Conservation (phyloP, 352 stramenopile genomes). For the Vaucheria bursata region DNA sequence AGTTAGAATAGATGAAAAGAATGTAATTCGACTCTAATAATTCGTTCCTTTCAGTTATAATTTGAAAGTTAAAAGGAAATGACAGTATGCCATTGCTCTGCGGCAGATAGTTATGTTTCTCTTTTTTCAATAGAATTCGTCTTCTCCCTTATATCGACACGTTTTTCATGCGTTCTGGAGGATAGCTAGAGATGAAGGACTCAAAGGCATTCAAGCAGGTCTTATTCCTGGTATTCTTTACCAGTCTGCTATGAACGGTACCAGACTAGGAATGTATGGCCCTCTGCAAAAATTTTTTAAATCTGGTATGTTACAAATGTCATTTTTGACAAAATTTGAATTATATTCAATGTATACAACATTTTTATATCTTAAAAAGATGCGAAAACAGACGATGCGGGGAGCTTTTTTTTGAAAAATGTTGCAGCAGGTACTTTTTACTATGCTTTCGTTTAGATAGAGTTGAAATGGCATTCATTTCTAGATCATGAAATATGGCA, state of each 20-base stretch:
- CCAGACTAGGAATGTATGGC: conserved; percentile 27
- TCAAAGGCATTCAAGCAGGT: conserved; percentile 39
- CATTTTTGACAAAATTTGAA: neutral
- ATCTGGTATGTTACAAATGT: neutral
- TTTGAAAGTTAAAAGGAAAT: too few species aligned
- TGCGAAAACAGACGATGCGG: conserved; percentile 10
- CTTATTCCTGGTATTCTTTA: conserved; percentile 41
- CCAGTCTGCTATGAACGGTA: conserved; percentile 45
- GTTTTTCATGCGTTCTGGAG: conserved; percentile 37
- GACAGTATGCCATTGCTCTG: too few species aligned
- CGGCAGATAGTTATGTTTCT: too few species aligned
- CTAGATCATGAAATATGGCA: too few species aligned
- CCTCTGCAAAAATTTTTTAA: conserved; percentile 11
- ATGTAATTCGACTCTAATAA: too few species aligned
- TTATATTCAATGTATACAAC: conserved; percentile 3
- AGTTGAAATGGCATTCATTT: too few species aligned
- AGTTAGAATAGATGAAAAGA: too few species aligned
- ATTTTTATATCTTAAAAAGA: neutral
- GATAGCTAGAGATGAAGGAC: conserved; percentile 38
- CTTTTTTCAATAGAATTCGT: too few species aligned
- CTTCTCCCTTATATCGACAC: too few species aligned
- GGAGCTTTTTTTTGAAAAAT: conserved; percentile 35
- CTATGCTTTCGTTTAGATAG: too few species aligned
- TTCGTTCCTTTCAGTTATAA: too few species aligned
- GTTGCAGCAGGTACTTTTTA: conserved; percentile 30